Conservation (phyloP, 805 yeast genomes). For the Kluyveromyces lactis region DNA sequence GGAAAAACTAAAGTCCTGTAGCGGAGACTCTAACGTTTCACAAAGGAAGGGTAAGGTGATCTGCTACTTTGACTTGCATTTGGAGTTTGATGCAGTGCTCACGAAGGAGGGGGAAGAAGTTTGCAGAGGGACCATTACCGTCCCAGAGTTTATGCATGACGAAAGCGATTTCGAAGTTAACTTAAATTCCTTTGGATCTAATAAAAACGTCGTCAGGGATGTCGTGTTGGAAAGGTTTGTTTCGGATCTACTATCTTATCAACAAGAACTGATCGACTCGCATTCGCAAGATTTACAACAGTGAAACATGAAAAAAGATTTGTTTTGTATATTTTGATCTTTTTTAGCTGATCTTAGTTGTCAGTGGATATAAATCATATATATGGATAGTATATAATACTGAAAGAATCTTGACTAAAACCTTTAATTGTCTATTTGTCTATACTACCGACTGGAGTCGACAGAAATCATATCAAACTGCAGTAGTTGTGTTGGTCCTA, state of each 20-base stretch:
- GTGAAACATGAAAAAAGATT: neutral
- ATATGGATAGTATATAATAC: no score
- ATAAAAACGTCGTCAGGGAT: slow-evolving; percentile 33
- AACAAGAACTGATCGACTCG: slow-evolving; percentile 48
- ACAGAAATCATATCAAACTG: no score
- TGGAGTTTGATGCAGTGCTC: slow-evolving; percentile 37
- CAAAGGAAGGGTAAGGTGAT: slow-evolving; percentile 77
- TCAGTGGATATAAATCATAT: no score
- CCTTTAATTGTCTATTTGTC: no score
- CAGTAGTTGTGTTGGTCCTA: no score
- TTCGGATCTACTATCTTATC: slow-evolving; percentile 47
- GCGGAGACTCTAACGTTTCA: slow-evolving; percentile 76
- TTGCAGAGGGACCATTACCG: slow-evolving; percentile 36
- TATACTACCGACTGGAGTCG: no score
- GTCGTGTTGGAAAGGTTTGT: slow-evolving; percentile 46
- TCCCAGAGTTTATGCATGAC: slow-evolving; percentile 73
- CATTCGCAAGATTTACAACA: slow-evolving; percentile 62
- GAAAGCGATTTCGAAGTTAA: slow-evolving; percentile 59
- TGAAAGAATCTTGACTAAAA: no score
- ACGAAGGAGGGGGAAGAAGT: slow-evolving; percentile 33
- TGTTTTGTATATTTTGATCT: no score
- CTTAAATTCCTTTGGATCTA: slow-evolving; percentile 33
- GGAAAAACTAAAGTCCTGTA: slow-evolving; percentile 35
- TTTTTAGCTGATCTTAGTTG: no score
- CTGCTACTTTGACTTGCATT: slow-evolving; percentile 61